These are phyloP conservation scores for Paramyrothecium roridum DNA, from an alignment of 2,329 filamentous ascomycete genomes.

Conservation along the genomic window DNA sequence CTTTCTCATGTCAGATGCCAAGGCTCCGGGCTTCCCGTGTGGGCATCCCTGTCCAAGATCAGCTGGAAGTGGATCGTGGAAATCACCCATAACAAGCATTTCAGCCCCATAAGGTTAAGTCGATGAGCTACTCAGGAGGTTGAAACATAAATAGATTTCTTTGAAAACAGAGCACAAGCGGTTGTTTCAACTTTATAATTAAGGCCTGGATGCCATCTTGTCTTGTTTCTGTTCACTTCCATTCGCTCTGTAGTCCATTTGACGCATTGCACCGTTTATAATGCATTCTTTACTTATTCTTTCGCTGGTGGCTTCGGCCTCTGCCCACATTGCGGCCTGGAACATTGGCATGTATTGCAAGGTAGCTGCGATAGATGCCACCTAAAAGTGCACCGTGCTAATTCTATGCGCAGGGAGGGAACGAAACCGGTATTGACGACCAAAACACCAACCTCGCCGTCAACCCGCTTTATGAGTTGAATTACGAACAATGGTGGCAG, in stretches of 20 bases:
- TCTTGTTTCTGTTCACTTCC: slow-evolving; percentile 1
- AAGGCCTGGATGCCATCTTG: background rate
- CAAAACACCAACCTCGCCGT: slow-evolving; percentile 41
- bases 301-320: slow-evolving; percentile 13
- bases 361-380: slow-evolving; percentile 8
- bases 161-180: background rate
- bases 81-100: background rate
- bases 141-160: background rate
- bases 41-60: background rate
- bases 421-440: slow-evolving; percentile 27
- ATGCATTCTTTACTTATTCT: slow-evolving; percentile 17
- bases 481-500: slow-evolving; percentile 46
- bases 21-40: background rate
- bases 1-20: no score
- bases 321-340: slow-evolving; percentile 21
- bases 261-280: background rate
- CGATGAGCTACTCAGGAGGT: background rate
- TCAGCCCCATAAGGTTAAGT: background rate
- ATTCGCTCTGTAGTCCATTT: no score
- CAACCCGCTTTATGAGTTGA: slow-evolving; percentile 42
- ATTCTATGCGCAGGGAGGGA: slow-evolving; percentile 18
- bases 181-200: background rate
- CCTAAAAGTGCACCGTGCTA: no score
- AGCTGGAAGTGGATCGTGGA: background rate
- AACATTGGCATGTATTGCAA: slow-evolving; percentile 24